Base-by-base conservation (phyloP, 495 filamentous ascomycete species). In the Hypoxylon intermedium region DNA sequence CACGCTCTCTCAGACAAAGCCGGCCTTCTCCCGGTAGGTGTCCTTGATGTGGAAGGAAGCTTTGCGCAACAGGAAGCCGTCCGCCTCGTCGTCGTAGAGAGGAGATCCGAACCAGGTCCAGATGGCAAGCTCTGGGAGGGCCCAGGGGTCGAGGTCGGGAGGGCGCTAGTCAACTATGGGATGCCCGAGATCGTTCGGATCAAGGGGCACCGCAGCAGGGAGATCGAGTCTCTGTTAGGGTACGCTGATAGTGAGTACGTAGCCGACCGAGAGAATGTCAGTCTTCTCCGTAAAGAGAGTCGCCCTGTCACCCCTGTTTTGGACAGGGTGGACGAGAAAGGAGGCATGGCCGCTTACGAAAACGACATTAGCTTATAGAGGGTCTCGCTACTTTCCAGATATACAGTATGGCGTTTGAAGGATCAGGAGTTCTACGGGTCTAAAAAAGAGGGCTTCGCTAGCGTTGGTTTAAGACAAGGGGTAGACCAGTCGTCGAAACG, bases 211-310 rank as follows among this genome's bases (percentile, higher is more conserved):
- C 84, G 87, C 63, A 97, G 93, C 67, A 83, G 77, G 0, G 87
- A 94, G 68, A 96, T 98, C 54, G 80, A 85, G 37, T 76, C 81
- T 0, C 61, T 93, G 23, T 70, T 98, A 30, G 94, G 94, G 3
- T 98, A 96, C 78, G 87, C 92, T 23, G 93, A 97, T 67, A 92
- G 89, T 55, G 92, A 97, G 74, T 97, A 98, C 79, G 89, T 98
- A 37, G 93, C 93, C 6, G 77, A 92, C 63, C 81, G 92, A 53
- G 91, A 95, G 73, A 95, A 93, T 65, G 88, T 97, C 33, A 89
- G 91, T 13, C 87, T 96, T 54, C 87, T 91, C 36, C 66, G 53
- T 15, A 55, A 58, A 33, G 73, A 76, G 44, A 78, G 75, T 42
- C 58, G 76, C 46, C 73, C 77, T 13, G 72, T 60, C 2, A 77